Base-by-base conservation (phyloP, 2,329 filamentous ascomycete species). In the Dactylellina sp. region DNA sequence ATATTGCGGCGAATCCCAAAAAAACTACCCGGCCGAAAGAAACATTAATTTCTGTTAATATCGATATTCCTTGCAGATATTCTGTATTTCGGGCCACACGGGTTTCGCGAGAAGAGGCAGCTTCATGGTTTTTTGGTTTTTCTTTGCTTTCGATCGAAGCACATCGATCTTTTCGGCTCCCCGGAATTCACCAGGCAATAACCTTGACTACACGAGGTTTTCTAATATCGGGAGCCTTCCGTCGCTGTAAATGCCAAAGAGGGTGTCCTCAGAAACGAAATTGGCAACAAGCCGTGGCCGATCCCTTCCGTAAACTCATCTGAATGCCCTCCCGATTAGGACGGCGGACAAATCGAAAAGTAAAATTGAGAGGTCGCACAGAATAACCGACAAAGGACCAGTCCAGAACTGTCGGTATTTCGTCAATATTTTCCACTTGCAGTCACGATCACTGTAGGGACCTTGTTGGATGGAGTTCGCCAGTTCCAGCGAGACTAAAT, bases 21-120 rank as follows among this genome's bases (percentile, higher is more conserved):
- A 55, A 64, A 60, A 60, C 44, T 42, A 59, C 60, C 60, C 53
- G 49, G 50, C 50, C 39, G 60, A 65, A 42, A 72, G 42, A 64
- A 63, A 53, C 18, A 46, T 64, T 59, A 72, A 72, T 72, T 56
- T 72, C 68, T 65, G 60, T 61, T 72, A 60, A 65, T 72, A 53
- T 65, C 46, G 20, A 22, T 12, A 52, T 65, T 55, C 60, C 68
- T 56, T 72, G 55, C 68, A 72, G 24, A 53, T 52, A 53, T 56
- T 50, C 57, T 37, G 40, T 39, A 63, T 71, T 61, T 44, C 47
- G 59, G 35, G 40, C 35, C 39, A 22, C 22, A 37, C 47, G 50
- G 40, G 32, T 52, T 32, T 28, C 9, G 37, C 16, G 25, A 24
- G 47, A 28, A 28, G 42, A 55, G 32, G n/a, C n/a, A n/a, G n/a